Conservation (phyloP, 306 rosid species). For the Gastrolobium bilobum region DNA sequence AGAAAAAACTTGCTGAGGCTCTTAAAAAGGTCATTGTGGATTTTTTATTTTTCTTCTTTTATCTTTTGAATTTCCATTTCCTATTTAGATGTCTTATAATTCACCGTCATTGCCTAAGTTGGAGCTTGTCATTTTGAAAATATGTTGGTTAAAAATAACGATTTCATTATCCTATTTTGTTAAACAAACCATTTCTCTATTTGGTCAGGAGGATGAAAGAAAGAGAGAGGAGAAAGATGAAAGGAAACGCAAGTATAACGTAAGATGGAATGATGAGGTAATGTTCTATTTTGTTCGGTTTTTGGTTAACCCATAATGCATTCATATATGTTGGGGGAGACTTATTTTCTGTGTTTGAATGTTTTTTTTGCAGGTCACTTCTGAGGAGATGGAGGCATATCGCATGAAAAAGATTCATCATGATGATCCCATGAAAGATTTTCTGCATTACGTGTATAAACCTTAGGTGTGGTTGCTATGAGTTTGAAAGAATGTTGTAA, state of each 20-base stretch:
- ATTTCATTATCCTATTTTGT: background rate
- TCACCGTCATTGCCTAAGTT: background rate
- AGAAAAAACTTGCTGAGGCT: slow-evolving; percentile 61
- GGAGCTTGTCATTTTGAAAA: background rate
- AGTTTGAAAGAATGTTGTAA: slow-evolving; percentile 4
- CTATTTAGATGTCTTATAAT: background rate
- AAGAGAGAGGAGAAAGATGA: slow-evolving; percentile 69
- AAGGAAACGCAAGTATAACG: slow-evolving; percentile 64
- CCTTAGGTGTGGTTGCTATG: background rate
- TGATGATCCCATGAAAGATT: slow-evolving; percentile 68
- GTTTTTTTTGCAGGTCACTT: slow-evolving; percentile 49
- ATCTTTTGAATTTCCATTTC: background rate
- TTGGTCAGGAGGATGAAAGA: slow-evolving; percentile 60
- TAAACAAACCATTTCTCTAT: background rate
- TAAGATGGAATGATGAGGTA: slow-evolving; percentile 64
- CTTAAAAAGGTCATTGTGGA: slow-evolving; percentile 56
- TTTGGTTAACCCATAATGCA: background rate
- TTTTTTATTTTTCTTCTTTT: background rate
- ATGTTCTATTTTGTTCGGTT: background rate
- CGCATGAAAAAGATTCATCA: slow-evolving; percentile 62
- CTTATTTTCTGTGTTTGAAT: background rate
- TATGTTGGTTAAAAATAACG: background rate
- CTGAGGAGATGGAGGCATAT: slow-evolving; percentile 67
- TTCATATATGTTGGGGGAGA: background rate
- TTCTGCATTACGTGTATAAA: slow-evolving; percentile 47